Conservation (phyloP, 805 yeast genomes). For the Candida koratica region DNA sequence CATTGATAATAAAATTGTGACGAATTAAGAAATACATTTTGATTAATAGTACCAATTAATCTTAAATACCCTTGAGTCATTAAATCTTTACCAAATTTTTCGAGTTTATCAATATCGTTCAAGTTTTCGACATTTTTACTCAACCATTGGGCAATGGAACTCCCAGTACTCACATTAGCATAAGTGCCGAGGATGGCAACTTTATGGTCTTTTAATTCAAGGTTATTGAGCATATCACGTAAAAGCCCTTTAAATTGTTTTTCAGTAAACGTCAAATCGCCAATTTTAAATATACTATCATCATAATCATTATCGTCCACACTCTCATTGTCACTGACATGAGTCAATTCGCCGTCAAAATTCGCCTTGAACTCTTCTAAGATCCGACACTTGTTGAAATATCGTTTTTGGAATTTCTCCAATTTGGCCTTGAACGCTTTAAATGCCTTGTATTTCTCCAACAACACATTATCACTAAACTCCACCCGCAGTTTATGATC, state of each 20-base stretch:
- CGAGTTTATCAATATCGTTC: slow-evolving; percentile 55
- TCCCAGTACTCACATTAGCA: slow-evolving; percentile 58
- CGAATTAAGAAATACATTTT: slow-evolving; percentile 63
- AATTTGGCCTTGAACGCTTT: slow-evolving; percentile 44
- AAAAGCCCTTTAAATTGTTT: slow-evolving; percentile 33
- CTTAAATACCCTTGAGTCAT: slow-evolving; percentile 57
- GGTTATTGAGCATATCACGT: slow-evolving; percentile 28
- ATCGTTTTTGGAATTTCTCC: slow-evolving; percentile 59
- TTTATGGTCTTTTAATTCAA: slow-evolving; percentile 52
- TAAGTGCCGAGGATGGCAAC: slow-evolving; percentile 71
- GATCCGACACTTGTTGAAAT: slow-evolving; percentile 72
- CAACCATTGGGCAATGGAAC: slow-evolving; percentile 58
- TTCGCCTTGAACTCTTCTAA: slow-evolving; percentile 61
- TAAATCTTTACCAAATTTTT: slow-evolving; percentile 69
- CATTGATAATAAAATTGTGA: slow-evolving; percentile 76
- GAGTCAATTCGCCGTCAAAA: slow-evolving; percentile 42
- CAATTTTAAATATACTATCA: slow-evolving; percentile 26
- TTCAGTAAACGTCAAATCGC: slow-evolving; percentile 26
- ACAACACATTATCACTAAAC: slow-evolving; percentile 53
- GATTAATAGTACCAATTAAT: slow-evolving; percentile 57
- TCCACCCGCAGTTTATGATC: slow-evolving; percentile 68
- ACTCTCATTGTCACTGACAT: slow-evolving; percentile 17
- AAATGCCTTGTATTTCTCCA: slow-evolving; percentile 49
- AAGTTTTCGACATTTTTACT: slow-evolving; percentile 42
- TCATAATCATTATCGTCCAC: slow-evolving; percentile 23